Evolutionary conservation across 2,329 filamentous ascomycete genomes (phyloP).

Genomic region (Paraphoma sp.): DNA sequence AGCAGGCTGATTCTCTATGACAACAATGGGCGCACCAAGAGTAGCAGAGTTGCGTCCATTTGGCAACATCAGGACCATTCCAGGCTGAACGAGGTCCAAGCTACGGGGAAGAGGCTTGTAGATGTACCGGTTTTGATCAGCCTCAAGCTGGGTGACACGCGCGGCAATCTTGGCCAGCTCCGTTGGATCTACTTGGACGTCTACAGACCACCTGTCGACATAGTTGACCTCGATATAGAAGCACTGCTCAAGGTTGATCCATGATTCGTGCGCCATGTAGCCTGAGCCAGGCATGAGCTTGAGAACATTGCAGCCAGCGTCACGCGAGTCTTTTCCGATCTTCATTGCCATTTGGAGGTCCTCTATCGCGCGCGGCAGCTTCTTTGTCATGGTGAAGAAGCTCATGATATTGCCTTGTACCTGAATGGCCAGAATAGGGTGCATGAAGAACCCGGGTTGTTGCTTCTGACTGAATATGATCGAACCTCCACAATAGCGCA

Average conservation of each 20-base stretch:
- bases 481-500: slow-evolving; percentile 7
- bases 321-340: slow-evolving; percentile 5
- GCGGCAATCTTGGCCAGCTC: slow-evolving; percentile 16
- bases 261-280: slow-evolving; percentile 18
- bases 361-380: slow-evolving; percentile 14
- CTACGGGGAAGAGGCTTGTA: slow-evolving; percentile 25
- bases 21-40: slow-evolving; percentile 20
- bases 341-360: slow-evolving; percentile 20
- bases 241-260: slow-evolving; percentile 24
- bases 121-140: slow-evolving; percentile 27
- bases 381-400: slow-evolving; percentile 25
- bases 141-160: slow-evolving; percentile 19
- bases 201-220: slow-evolving; percentile 10
- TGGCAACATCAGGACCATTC: slow-evolving; percentile 23
- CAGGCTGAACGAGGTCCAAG: slow-evolving; percentile 10
- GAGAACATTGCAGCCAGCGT: slow-evolving; percentile 11
- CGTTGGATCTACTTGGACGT: slow-evolving; percentile 10
- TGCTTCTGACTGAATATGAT: slow-evolving; percentile 21
- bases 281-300: slow-evolving; percentile 11
- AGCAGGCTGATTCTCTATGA: slow-evolving; percentile 9
- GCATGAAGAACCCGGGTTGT: slow-evolving; percentile 25
- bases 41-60: slow-evolving; percentile 15
- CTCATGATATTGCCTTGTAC: slow-evolving; percentile 7
- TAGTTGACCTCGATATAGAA: slow-evolving; percentile 21
- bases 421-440: slow-evolving; percentile 20